Base-by-base conservation (phyloP, 2,329 filamentous ascomycete species). In the Colletotrichum phormii region DNA sequence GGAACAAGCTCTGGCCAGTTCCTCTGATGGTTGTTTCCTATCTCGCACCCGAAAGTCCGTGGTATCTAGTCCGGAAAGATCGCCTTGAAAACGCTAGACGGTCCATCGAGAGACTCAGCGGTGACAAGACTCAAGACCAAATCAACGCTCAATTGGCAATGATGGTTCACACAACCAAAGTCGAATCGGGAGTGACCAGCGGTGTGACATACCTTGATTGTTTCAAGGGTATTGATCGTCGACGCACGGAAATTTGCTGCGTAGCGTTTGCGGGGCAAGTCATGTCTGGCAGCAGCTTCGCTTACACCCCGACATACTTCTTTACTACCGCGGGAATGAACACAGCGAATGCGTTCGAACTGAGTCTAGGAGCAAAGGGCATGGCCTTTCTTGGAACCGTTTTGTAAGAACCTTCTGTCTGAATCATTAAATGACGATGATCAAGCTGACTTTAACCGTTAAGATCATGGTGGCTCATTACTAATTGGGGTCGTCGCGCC, bases 151-250 rank as follows among this genome's bases (percentile, higher is more conserved):
- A 75, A 0, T 62, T 79, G 5, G 78, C 78, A 5, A 77, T 79
- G 75, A 78, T 79, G 67, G 64, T 76, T 22, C 77, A 79, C 55
- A 79, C 78, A 3, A 84, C 85, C 65, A 81, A 82, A 76, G 76
- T 85, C 15, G 85, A 88, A 75, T 79, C 81, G 42, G 77, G 80
- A n/a, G 77, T 82, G 46, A 81, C 81, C 0, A 76, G 76, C 2
- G 86, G 85, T 2, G 82, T 82, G 1, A 81, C 78, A 0, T 89
- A 89, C 75, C 61, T 77, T 31, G 85, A 88, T 77, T 87, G 86
- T 75, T 88, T 89, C 78, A 82, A 81, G 37, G 83, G 83, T 13
- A 76, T 79, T 6, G 84, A 89, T 69, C 77, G 85, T 5, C 81
- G 85, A 0, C 80, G 86, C 29, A 86, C 84, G 0, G 84, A 86